Evolutionary conservation across 2,329 filamentous ascomycete genomes (phyloP).

Genomic region (Anthostomella pinea): DNA sequence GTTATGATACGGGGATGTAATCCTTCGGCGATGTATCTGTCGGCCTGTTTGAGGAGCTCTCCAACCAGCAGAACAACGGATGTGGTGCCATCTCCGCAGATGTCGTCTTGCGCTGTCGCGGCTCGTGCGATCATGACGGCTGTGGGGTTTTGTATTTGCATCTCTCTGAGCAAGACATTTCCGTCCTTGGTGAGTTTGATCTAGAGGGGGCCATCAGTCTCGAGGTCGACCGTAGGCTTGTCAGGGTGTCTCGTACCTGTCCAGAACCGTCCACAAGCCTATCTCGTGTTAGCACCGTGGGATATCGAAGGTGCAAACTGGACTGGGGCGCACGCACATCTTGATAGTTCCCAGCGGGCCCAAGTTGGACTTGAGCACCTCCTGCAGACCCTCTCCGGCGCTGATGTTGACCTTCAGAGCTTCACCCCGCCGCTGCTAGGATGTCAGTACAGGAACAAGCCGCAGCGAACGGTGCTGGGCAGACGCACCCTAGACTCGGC

Average conservation of each 20-base stretch:
- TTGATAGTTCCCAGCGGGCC: constrained; percentile 93
- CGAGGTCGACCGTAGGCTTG: constrained; percentile 6
- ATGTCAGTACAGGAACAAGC: constrained; percentile 37
- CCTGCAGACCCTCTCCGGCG: constrained; percentile 86
- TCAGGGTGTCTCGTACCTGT: constrained; percentile 48
- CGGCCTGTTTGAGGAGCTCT: constrained; percentile 95
- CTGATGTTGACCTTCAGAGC: constrained; percentile 95
- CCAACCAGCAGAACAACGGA: constrained; percentile 93
- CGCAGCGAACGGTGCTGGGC: neutral
- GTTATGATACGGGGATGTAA: constrained; percentile 95
- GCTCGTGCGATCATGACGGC: constrained; percentile 81
- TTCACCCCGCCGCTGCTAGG: constrained; percentile 82
- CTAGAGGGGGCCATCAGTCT: constrained; percentile 41
- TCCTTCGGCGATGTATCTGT: constrained; percentile 95
- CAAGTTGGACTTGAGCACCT: constrained; percentile 95
- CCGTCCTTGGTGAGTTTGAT: constrained; percentile 99
- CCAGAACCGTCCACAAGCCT: constrained; percentile 70
- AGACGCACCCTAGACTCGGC: constrained; percentile 81
- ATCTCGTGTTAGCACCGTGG: constrained; percentile 16
- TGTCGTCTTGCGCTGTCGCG: constrained; percentile 96
- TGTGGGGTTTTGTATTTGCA: constrained; percentile 98
- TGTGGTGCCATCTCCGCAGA: constrained; percentile 95
- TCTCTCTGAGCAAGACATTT: constrained; percentile 75
- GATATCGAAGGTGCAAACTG: neutral
- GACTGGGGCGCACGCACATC: constrained; percentile 59